These are phyloP conservation scores for Allantophomopsis cytisporea DNA, from an alignment of 2,329 filamentous ascomycete species.

Conservation along the genomic window DNA sequence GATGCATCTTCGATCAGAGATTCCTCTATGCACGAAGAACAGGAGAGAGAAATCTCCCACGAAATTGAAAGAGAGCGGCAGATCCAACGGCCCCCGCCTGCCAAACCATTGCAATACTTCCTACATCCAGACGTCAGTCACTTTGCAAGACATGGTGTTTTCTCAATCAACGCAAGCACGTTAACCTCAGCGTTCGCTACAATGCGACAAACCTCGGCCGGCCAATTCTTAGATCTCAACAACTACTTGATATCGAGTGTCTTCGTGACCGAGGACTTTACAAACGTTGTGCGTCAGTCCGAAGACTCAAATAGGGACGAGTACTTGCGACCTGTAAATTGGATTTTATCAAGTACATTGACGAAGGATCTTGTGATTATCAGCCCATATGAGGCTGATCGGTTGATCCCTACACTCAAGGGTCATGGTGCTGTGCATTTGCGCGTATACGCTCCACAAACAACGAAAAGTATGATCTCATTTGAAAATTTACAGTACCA, in stretches of 20 bases:
- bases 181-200: slow-evolving; percentile 31
- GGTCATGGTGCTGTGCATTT: slow-evolving; percentile 22
- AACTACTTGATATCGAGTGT: slow-evolving; percentile 26
- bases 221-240: slow-evolving; percentile 14
- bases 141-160: slow-evolving; percentile 24
- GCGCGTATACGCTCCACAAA: slow-evolving; percentile 36
- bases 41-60: slow-evolving; percentile 53
- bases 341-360: slow-evolving; percentile 36
- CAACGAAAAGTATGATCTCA: slow-evolving; percentile 20
- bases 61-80: slow-evolving; percentile 49
- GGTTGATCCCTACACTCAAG: slow-evolving; percentile 27
- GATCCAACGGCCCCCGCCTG: slow-evolving; percentile 29
- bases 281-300: slow-evolving; percentile 24
- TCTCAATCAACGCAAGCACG: slow-evolving; percentile 15
- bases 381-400: slow-evolving; percentile 46
- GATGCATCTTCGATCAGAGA: slow-evolving; percentile 20
- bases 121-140: slow-evolving; percentile 27
- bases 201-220: slow-evolving; percentile 26
- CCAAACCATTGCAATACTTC: slow-evolving; percentile 23
- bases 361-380: slow-evolving; percentile 32
- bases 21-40: slow-evolving; percentile 41
- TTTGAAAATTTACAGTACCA: slow-evolving; percentile 27
- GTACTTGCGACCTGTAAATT: slow-evolving; percentile 39
- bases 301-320: slow-evolving; percentile 20
- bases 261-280: slow-evolving; percentile 36